Base-by-base conservation (phyloP, 2,329 filamentous ascomycete genomes). In the Periconia sp. region DNA sequence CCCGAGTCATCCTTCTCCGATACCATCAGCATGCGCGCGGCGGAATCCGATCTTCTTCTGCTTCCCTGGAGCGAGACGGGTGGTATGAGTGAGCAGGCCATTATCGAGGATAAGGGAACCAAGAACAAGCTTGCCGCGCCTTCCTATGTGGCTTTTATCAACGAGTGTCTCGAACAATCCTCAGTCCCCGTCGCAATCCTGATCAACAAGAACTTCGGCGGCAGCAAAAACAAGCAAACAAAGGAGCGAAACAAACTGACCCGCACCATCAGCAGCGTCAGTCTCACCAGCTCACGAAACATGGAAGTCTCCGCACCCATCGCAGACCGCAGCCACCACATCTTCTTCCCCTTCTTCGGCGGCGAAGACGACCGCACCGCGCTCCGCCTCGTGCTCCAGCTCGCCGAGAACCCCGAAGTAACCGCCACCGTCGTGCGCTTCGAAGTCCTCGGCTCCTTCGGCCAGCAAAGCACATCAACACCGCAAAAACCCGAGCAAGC, bases 31-130 rank as follows among this genome's bases (percentile, higher is more conserved):
- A 82, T 81, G 23, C 87, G 89, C 57, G 90, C 78, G 2, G 65
- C 75, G 19, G 65, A 69, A 19, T 82, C 85, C 5, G 86, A 92
- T 53, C 83, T 90, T 14, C 81, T 96, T 6, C 79, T 97, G 3
- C 82, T 97, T 6, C 93, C 93, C 0, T 97, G 94, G 93, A 93
- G 89, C 63, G 90, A 95, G 62, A 88, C 86, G 0, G 91, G 91
- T 13, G 85, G 84, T 56, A 82, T 93, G 62, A 83, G 82, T 9
- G 92, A 97, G 56, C 82, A 86, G 68, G 72, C 80, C 64, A 68
- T 76, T 5, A 75, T 74, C 59, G 62, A 72, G 57, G 60, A 73
- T 50, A 78, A 86, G 11, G 82, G 77, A n/a, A 74, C 76, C 2
- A 77, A 77, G 55, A 78, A 82, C 58, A 84, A 85, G 37, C 87